Conservation (phyloP, 179 eudicot genomes). For the Heliamphora pulchella region DNA sequence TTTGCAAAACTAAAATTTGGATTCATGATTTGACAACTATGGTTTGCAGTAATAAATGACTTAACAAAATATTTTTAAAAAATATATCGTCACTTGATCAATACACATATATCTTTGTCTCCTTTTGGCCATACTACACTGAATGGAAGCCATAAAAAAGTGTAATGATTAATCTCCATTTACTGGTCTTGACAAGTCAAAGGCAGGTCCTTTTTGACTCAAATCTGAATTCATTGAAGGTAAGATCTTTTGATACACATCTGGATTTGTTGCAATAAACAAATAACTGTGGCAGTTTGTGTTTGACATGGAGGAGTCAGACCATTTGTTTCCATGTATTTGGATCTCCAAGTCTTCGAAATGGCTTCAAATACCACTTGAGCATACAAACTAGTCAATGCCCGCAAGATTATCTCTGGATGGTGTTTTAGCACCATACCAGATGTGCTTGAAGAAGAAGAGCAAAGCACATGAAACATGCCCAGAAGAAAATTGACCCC, state of each 20-base stretch:
- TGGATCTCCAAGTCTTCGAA: not conserved
- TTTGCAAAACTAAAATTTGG: too few relatives aligned
- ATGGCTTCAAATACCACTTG: constrained; percentile 14
- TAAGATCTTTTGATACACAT: not conserved
- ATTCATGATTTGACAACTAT: not conserved
- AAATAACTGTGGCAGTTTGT: not conserved
- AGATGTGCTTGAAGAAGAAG: constrained; percentile 21
- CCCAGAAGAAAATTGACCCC: not conserved
- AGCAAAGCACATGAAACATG: constrained; percentile 9
- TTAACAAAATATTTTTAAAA: not conserved
- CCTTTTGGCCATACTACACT: not conserved
- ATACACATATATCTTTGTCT: not conserved
- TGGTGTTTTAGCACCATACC: constrained; percentile 17
- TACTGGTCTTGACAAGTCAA: not conserved
- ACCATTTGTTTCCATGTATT: not conserved
- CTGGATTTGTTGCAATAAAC: not conserved
- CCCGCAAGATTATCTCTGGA: constrained; percentile 21
- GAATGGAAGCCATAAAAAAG: not conserved
- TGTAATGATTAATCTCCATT: not conserved
- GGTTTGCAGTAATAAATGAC: not conserved
- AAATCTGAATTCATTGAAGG: not conserved
- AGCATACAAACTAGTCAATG: constrained; percentile 21
- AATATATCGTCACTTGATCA: not conserved
- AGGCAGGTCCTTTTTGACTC: not conserved
- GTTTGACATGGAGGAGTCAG: not conserved